Conservation (phyloP, 1,139 yeast species). For the Candida sanyaensis region DNA sequence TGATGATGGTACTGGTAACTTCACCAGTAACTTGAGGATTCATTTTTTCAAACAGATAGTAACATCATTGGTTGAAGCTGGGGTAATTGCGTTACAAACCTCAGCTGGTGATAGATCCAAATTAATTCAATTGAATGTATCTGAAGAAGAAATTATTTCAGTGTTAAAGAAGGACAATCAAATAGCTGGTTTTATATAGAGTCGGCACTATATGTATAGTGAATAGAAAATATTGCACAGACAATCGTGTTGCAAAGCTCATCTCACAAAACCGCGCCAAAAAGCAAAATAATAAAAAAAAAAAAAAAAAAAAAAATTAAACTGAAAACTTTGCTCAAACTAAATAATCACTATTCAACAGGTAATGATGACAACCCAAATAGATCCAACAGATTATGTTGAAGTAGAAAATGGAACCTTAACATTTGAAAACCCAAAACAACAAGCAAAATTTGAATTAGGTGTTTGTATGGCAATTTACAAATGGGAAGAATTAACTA, state of each 20-base stretch:
- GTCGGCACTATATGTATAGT: background rate
- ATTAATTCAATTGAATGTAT: slow-evolving; percentile 61
- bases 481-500: slow-evolving; percentile 83
- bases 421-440: slow-evolving; percentile 58
- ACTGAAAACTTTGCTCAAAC: background rate
- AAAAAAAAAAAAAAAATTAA: slow-evolving; percentile 5
- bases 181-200: slow-evolving; percentile 14
- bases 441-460: slow-evolving; percentile 85
- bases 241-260: background rate
- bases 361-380: slow-evolving; percentile 15
- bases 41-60: slow-evolving; percentile 54
- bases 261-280: slow-evolving; percentile 1
- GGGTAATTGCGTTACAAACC: slow-evolving; percentile 68
- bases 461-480: slow-evolving; percentile 90
- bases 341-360: too few species aligned
- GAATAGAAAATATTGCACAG: background rate
- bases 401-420: slow-evolving; percentile 46
- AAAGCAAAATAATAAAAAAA: slow-evolving; percentile 5
- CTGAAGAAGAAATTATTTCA: slow-evolving; percentile 67
- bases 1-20: background rate
- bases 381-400: slow-evolving; percentile 49
- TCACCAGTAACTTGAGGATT: slow-evolving; percentile 31
- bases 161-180: slow-evolving; percentile 59
- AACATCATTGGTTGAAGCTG: slow-evolving; percentile 74
- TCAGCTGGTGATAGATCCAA: slow-evolving; percentile 68